phyloP scores from a whole-genome alignment of 352 stramenopile species.

The Pythium brachiatum region DNA sequence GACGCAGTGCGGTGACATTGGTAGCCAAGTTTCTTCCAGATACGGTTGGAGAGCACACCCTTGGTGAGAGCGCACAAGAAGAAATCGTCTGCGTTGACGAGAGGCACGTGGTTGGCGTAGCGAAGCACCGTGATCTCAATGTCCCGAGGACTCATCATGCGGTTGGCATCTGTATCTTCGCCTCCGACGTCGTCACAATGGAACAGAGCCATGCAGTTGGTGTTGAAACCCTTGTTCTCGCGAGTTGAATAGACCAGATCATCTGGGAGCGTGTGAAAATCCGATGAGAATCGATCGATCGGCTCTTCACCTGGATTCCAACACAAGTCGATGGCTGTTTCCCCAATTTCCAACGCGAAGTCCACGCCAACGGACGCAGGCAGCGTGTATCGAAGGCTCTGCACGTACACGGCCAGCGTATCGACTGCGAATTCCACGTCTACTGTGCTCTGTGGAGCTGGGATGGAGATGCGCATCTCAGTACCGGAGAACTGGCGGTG shows the following conservation, averaged over 20 bases:
- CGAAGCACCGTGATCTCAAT: constrained; percentile 66
- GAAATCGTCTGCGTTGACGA: constrained; percentile 61
- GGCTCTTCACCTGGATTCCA: constrained; percentile 39
- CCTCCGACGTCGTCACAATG: constrained; percentile 15
- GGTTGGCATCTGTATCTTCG: background rate
- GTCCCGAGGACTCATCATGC: constrained; percentile 15
- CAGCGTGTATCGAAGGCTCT: constrained; percentile 60
- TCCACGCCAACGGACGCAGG: constrained; percentile 50
- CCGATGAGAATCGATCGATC: constrained; percentile 56
- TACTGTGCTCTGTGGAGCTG: constrained; percentile 28
- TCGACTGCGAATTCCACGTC: constrained; percentile 50
- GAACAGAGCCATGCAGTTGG: constrained; percentile 54
- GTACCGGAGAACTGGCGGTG: constrained; percentile 76
- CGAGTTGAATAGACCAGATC: constrained; percentile 42
- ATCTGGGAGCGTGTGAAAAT: constrained; percentile 34
- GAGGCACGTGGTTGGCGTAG: constrained; percentile 70
- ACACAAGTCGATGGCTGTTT: constrained; percentile 34
- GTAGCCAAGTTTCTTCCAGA: constrained; percentile 65
- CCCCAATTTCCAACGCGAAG: constrained; percentile 52
- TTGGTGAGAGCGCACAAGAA: constrained; percentile 52
- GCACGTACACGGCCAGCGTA: constrained; percentile 61
- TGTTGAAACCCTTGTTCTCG: constrained; percentile 26
- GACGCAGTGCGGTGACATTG: constrained; percentile 31
- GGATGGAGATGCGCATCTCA: constrained; percentile 69
- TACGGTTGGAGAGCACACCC: constrained; percentile 32